Conservation (phyloP, 345 rosid species). For the Gossypium herbaceum region DNA sequence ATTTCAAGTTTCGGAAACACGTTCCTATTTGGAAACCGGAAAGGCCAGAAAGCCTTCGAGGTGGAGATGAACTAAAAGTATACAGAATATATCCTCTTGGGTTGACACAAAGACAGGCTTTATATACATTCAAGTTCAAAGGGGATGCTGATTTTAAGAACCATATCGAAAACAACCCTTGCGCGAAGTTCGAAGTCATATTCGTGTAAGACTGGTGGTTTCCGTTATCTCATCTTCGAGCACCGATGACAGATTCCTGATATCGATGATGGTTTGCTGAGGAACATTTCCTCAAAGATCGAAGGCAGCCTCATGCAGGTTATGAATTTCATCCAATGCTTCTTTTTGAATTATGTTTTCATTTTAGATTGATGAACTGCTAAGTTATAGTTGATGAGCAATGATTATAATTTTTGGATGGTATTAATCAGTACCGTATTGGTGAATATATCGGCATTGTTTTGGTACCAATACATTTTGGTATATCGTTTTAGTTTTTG, state of each 20-base stretch:
- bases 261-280: not conserved
- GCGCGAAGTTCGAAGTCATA: conserved; percentile 78
- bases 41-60: conserved; percentile 72
- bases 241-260: not conserved
- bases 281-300: not conserved
- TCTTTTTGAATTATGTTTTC: not conserved
- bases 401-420: not conserved
- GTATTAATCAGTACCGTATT: too few species aligned
- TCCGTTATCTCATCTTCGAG: not conserved
- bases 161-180: conserved; percentile 57
- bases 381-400: not conserved
- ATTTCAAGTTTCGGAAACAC: conserved; percentile 62
- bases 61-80: conserved; percentile 45
- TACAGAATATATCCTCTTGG: conserved; percentile 80
- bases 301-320: not conserved
- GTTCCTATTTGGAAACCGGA: conserved; percentile 78
- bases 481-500: too few species aligned
- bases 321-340: not conserved
- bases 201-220: conserved; percentile 28
- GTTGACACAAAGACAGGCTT: conserved; percentile 84
- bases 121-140: conserved; percentile 64
- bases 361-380: not conserved
- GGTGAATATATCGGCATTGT: too few species aligned
- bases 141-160: conserved; percentile 50
- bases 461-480: too few species aligned